These are phyloP conservation scores for Polytrichum formosum DNA, from an alignment of 225 moss, liverwort and hornwort species.

Conservation along the genomic window DNA sequence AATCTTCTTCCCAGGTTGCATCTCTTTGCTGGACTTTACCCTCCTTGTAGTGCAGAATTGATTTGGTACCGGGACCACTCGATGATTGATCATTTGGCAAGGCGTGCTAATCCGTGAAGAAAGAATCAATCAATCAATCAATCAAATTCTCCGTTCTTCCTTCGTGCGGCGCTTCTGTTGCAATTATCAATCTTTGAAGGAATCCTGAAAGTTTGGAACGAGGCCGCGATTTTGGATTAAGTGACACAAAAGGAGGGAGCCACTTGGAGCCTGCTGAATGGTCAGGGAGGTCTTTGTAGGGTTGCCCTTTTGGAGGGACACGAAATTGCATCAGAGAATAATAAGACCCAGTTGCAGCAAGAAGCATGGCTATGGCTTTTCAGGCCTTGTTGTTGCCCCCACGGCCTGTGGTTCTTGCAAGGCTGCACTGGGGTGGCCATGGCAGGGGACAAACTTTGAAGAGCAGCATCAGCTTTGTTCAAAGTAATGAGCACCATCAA, in stretches of 20 bases:
- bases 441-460: neutral
- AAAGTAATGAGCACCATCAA: conserved; percentile 1
- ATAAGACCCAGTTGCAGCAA: conserved; percentile 1
- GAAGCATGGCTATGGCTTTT: conserved; percentile 36
- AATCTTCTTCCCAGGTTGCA: no score
- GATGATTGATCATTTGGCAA: no score
- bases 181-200: no score
- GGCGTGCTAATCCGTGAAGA: no score
- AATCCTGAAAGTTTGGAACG: no score
- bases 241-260: neutral
- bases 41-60: no score
- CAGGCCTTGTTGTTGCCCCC: conserved; percentile 38
- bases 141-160: no score
- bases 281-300: conserved; percentile 31
- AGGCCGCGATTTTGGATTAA: no score
- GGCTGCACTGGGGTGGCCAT: conserved; percentile 8
- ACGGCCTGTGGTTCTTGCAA: conserved; percentile 16
- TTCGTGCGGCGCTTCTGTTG: no score
- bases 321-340: conserved; percentile 36
- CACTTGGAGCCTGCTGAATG: conserved; percentile 37
- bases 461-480: conserved; percentile 17
- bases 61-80: no score
- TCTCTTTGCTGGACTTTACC: no score
- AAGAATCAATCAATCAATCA: no score
- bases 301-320: conserved; percentile 30